These are phyloP conservation scores for Buddleja alternifolia DNA, from an alignment of 257 asterid genomes.

Conservation along the genomic window DNA sequence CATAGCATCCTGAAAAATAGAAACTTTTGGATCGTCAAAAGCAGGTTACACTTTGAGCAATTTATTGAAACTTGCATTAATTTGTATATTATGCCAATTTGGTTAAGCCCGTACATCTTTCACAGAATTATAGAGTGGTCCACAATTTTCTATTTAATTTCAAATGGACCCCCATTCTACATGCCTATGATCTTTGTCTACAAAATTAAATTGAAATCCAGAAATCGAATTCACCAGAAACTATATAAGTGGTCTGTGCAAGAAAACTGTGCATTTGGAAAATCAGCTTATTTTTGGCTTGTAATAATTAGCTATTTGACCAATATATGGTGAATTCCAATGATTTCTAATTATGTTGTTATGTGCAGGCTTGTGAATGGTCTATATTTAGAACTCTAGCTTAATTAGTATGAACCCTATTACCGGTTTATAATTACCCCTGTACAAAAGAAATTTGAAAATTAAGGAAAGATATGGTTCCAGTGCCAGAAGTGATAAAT, in stretches of 20 bases:
- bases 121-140: constrained; percentile 22
- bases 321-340: constrained; percentile 7
- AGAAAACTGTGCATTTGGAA: not conserved
- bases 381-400: constrained; percentile 19
- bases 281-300: not conserved
- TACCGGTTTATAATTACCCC: no score
- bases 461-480: not conserved
- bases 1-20: no score
- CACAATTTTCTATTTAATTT: constrained; percentile 7
- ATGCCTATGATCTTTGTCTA: not conserved
- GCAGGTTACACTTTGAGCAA: not conserved
- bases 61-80: constrained; percentile 20
- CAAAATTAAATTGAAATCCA: not conserved
- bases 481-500: no score
- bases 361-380: constrained; percentile 7
- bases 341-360: constrained; percentile 11
- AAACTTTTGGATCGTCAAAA: no score
- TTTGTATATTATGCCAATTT: not conserved
- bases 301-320: not conserved
- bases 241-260: not conserved
- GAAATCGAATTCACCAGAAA: not conserved
- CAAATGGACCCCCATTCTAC: constrained; percentile 14
- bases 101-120: not conserved
- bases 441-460: constrained; percentile 9
- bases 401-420: constrained; percentile 6